Base-by-base conservation (phyloP, 257 asterid species). In the Capsicum chinense region DNA sequence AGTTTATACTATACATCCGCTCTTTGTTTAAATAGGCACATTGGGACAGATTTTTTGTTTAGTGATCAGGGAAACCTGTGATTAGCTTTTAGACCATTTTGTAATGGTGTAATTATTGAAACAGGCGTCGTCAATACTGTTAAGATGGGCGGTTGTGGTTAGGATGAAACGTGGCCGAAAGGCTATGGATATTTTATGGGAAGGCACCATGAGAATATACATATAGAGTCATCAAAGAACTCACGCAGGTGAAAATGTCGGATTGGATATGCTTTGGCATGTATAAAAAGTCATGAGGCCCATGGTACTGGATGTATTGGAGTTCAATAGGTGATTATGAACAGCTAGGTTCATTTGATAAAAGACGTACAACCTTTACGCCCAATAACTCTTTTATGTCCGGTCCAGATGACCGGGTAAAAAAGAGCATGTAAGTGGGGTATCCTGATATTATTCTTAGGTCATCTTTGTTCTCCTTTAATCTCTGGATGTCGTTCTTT, bases 51-150 rank as follows among this genome's bases (percentile, higher is more conserved):
- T 19, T 3, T 50, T 50, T 9, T 50, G 47, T 19, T n/a, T 44
- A 44, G 59, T 19, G 42, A 48, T n/a, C 5, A 12, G 80, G 37
- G 33, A 10, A 73, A 6, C 59, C n/a, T 73, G 17, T 10, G 44
- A 64, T 64, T 26, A 33, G 47, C n/a, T 13, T 66, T 47, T 48
- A 73, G n/a, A 74, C 50, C 60, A 19, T 19, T 50, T 73, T 74
- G n/a, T 74, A 50, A 50, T 50, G 42, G 39, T 74, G 44, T 74
- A 74, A 52, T 19, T 48, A 74, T 19, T 74, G 80, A 54, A 74
- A 19, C 16, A 17, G 60, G 44, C 60, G 17, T 48, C 80, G 1
- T 73, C 9, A 44, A 71, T 71, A n/a, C 79, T 71, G n/a, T 71
- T 19, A 19, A 48, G 80, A 74, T 21, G 9, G 42, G 60, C 58